These are phyloP conservation scores for Westerdykella sp. DNA, from an alignment of 2,329 filamentous ascomycete species.

Conservation along the genomic window DNA sequence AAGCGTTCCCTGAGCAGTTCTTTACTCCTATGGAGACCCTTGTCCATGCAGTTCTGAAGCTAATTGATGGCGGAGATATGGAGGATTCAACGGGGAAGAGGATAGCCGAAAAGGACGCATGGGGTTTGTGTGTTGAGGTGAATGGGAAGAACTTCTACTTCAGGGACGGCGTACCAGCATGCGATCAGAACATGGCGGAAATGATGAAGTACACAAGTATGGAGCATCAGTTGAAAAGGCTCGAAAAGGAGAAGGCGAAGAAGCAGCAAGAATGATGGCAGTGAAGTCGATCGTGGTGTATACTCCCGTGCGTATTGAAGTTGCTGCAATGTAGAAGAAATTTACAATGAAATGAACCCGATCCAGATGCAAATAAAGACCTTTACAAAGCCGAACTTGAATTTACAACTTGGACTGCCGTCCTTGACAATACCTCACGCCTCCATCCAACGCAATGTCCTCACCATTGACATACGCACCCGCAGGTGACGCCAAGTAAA, in stretches of 20 bases:
- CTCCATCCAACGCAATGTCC: slow-evolving; percentile 29
- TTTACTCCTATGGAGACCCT: slow-evolving; percentile 32
- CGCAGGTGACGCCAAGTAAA: slow-evolving; percentile 29
- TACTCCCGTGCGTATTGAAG: background rate
- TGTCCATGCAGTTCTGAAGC: slow-evolving; percentile 20
- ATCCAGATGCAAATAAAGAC: background rate
- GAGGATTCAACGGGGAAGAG: slow-evolving; percentile 19
- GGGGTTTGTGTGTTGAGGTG: slow-evolving; percentile 24
- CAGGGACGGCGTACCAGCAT: slow-evolving; percentile 13
- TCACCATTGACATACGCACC: slow-evolving; percentile 29
- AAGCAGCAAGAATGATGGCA: background rate
- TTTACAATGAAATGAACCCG: background rate
- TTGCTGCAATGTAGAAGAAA: background rate
- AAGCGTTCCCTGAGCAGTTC: slow-evolving; percentile 26
- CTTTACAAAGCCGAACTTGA: background rate
- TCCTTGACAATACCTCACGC: slow-evolving; percentile 21
- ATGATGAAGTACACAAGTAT: slow-evolving; percentile 29
- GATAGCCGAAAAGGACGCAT: slow-evolving; percentile 16
- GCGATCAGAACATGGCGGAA: slow-evolving; percentile 23
- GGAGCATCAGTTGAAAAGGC: slow-evolving; percentile 20
- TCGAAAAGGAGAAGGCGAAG: slow-evolving; percentile 17
- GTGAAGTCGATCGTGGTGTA: background rate
- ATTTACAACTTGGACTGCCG: slow-evolving; percentile 22
- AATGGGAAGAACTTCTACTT: slow-evolving; percentile 25
- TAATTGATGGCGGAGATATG: slow-evolving; percentile 29